phyloP scores from a whole-genome alignment of 352 stramenopile genomes.

The Globisporangium cylindrosporum region DNA sequence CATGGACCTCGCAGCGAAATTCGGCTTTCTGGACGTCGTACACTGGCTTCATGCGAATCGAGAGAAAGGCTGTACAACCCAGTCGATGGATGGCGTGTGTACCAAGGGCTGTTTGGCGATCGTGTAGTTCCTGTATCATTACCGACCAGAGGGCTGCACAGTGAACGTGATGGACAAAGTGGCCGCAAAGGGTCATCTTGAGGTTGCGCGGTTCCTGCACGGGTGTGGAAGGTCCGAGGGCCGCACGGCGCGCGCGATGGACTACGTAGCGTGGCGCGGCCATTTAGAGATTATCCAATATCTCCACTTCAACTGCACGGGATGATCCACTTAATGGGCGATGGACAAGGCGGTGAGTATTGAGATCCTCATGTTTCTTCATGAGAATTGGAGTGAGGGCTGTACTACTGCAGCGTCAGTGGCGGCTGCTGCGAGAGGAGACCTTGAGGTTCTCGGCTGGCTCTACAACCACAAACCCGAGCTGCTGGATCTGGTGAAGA shows the following conservation, averaged over 20 bases:
- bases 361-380: not conserved
- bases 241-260: not conserved
- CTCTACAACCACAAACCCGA: not conserved
- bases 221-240: not conserved
- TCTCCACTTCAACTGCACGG: not conserved
- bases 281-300: not conserved
- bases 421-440: not conserved
- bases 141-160: not conserved
- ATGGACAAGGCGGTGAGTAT: not conserved
- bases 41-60: not conserved
- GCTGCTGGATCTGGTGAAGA: not conserved
- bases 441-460: not conserved
- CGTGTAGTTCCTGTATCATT: not conserved
- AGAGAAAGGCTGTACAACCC: not conserved
- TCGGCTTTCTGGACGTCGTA: not conserved
- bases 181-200: not conserved
- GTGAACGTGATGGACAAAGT: not conserved
- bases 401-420: not conserved
- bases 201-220: not conserved
- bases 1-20: slow-evolving; percentile 3
- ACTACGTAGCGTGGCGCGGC: not conserved
- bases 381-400: not conserved
- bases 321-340: not conserved
- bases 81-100: not conserved
- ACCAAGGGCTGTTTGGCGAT: not conserved